phyloP scores from a whole-genome alignment of 495 filamentous ascomycete genomes.

The Neurospora sp. region DNA sequence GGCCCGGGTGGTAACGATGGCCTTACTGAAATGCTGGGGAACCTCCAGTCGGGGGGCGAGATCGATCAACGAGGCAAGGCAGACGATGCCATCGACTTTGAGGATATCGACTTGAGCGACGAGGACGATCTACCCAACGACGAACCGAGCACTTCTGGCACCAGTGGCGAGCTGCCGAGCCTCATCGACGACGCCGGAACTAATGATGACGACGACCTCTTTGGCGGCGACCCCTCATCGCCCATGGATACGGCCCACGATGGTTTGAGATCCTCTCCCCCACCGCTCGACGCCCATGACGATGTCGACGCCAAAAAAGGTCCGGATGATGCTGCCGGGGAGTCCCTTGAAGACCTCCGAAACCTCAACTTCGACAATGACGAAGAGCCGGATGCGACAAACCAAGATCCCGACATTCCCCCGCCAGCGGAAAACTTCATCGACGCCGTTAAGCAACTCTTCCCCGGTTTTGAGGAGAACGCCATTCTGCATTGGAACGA shows the following conservation, averaged over 20 bases:
- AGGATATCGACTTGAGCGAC: slow-evolving; percentile 77
- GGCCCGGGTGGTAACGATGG: slow-evolving; percentile 1
- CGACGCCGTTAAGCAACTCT: slow-evolving; percentile 58
- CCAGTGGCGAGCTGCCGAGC: slow-evolving; percentile 31
- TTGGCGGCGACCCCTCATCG: slow-evolving; percentile 32
- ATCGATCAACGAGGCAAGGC: slow-evolving; percentile 31
- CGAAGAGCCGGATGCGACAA: slow-evolving; percentile 24
- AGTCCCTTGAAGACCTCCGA: slow-evolving; percentile 19
- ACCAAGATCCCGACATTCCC: slow-evolving; percentile 41
- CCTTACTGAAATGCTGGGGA: slow-evolving; percentile 10
- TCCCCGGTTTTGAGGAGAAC: slow-evolving; percentile 59
- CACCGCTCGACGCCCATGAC: slow-evolving; percentile 20
- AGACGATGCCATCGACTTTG: slow-evolving; percentile 58
- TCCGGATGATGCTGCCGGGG: slow-evolving; percentile 7
- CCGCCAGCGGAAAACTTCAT: slow-evolving; percentile 53
- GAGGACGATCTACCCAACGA: slow-evolving; percentile 42
- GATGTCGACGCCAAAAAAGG: slow-evolving; percentile 20
- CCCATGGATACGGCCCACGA: slow-evolving; percentile 23
- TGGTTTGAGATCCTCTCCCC: slow-evolving; percentile 24
- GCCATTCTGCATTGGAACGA: slow-evolving; percentile 59
- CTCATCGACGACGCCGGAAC: slow-evolving; percentile 38
- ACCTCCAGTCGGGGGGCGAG: slow-evolving; percentile 15
- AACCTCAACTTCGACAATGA: slow-evolving; percentile 38
- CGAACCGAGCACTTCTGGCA: slow-evolving; percentile 23
- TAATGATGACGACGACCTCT: slow-evolving; percentile 44